Base-by-base conservation (phyloP, 176 grass and related monocot species). In the Pontederia paniculata region DNA sequence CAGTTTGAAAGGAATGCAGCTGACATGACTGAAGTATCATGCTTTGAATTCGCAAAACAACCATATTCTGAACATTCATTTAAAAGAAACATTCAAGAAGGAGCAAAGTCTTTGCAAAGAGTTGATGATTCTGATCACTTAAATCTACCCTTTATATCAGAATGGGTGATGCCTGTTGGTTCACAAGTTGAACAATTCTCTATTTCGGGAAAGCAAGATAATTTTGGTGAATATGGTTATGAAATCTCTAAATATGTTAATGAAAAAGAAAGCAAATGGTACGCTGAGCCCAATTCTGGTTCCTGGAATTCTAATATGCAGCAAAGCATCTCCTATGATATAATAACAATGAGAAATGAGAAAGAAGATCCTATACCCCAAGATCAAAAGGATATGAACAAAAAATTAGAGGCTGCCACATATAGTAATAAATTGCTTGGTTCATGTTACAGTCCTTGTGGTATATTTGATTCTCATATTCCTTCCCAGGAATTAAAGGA, bases 401-500 rank as follows among this genome's bases (percentile, higher is more conserved):
- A 72, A 69, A 46, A 22, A 45, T 5, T 67, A 65, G 76, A 47
- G 54, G 15, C 54, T 66, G 23, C 72, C 58, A 70, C 54, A 8
- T 48, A 23, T 53, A 47, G 10, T 22, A 62, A 65, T 42, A 61
- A 25, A 31, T 60, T 58, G 50, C 54, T 66, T 54, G 50, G 74
- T 52, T 53, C 61, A 48, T 22, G 46, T 45, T 53, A 67, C 4
- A 67, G 44, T 47, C 57, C 31, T 50, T 58, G 54, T 50, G 23
- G 0, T 0, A 28, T 70, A 55, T 53, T 0, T 47, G 62, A 61
- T 71, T 55, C 65, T 45, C 69, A 63, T 62, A 21, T 77, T 56
- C 81, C 62, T 44, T 89, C 86, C 11, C 5, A 75, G 67, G 74
- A 84, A 16, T 48, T 77, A 45, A 77, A 81, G 66, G 71, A 70